Evolutionary conservation across 2,329 filamentous ascomycete species (phyloP).

Genomic region (Aspergillus clavatus): DNA sequence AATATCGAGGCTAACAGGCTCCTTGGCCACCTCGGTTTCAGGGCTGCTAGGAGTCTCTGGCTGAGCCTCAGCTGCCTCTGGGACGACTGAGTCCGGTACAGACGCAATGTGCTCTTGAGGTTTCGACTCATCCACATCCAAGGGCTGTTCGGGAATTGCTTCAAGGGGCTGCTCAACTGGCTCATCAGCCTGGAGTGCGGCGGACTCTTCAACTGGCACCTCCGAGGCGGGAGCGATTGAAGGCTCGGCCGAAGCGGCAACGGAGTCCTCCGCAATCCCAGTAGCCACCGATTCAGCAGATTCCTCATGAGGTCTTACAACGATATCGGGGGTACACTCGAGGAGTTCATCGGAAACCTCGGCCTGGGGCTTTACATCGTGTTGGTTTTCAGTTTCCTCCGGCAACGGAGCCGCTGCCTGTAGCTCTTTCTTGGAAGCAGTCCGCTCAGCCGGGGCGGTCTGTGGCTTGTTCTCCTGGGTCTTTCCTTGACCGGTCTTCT

Average conservation of each 20-base stretch:
- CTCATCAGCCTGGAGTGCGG: constrained; percentile 8
- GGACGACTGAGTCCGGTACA: constrained; percentile 38
- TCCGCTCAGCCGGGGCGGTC: neutral
- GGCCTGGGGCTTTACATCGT: neutral
- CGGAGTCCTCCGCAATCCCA: constrained; percentile 1
- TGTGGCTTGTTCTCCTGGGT: constrained; percentile 6
- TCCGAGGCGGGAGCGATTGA: constrained; percentile 1
- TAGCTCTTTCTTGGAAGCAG: constrained; percentile 1
- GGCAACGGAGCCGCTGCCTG: constrained; percentile 6
- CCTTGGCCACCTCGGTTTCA: neutral
- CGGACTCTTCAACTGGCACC: constrained; percentile 9
- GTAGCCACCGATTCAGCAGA: neutral
- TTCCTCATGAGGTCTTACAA: neutral
- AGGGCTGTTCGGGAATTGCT: constrained; percentile 3
- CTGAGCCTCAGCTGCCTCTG: constrained; percentile 43
- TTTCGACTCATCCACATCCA: constrained; percentile 6
- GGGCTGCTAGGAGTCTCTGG: neutral
- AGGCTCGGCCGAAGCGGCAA: neutral
- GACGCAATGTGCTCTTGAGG: constrained; percentile 4
- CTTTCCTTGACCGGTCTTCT: constrained; percentile 13
- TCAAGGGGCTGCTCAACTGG: constrained; percentile 8
- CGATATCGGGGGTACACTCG: neutral
- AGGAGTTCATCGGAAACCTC: neutral
- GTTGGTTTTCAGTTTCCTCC: constrained; percentile 6
- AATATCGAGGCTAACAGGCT: neutral